Conservation (phyloP, 495 filamentous ascomycete species). For the Aspergillus bridgeri region DNA sequence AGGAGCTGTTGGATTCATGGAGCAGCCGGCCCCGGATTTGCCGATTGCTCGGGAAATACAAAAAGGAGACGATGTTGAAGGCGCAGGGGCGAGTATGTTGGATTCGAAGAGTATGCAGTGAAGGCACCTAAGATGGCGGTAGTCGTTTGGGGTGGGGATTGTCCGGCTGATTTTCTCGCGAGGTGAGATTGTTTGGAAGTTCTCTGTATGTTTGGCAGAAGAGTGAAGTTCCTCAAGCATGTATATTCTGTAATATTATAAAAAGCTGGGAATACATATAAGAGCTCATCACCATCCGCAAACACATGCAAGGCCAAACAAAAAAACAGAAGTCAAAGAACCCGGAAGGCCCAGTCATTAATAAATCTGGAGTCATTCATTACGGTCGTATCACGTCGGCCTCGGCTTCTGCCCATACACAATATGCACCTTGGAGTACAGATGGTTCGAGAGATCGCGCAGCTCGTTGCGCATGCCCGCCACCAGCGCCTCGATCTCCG, state of each 20-base stretch:
- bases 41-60: constrained; percentile 2
- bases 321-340: background rate
- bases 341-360: background rate
- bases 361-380: background rate
- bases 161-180: no score
- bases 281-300: background rate
- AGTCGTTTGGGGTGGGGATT: background rate
- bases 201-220: background rate
- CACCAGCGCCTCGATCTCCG: constrained; percentile 52
- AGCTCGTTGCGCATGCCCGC: constrained; percentile 52
- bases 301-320: background rate
- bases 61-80: background rate
- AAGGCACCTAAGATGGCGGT: background rate
- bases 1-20: constrained; percentile 7
- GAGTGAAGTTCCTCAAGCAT: no score
- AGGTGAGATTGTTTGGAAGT: background rate
- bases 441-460: constrained; percentile 46
- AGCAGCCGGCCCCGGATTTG: background rate
- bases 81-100: background rate
- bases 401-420: constrained; percentile 39
- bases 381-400: background rate
- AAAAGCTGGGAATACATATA: background rate
- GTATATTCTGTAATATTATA: no score
- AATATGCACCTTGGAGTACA: constrained; percentile 35
- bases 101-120: background rate